A percentile compares a stretch with the other conserved stretches of the same genome.
phyloP scores from a whole-genome alignment of 148 eudicot species.

The Spergularia bocconei region DNA sequence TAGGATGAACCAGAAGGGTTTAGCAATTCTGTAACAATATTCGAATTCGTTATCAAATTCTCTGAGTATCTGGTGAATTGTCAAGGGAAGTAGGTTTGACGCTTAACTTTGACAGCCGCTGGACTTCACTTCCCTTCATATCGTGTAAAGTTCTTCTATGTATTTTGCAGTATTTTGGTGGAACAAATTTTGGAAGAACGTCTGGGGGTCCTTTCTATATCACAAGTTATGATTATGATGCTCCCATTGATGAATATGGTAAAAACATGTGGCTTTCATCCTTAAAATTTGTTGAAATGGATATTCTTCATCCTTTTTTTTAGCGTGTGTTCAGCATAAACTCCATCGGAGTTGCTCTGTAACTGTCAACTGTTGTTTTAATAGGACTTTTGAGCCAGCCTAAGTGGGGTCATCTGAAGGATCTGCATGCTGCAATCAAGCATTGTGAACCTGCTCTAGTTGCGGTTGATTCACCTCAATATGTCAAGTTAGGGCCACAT shows the following conservation, averaged over 20 bases:
- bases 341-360: not conserved
- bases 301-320: no score
- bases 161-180: slow-evolving; percentile 81
- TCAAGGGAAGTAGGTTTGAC: not conserved
- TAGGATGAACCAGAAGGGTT: not conserved
- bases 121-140: not conserved
- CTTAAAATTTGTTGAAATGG: not conserved
- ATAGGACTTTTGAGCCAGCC: slow-evolving; percentile 87
- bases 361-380: slow-evolving; percentile 17
- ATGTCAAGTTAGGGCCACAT: slow-evolving; percentile 73
- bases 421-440: slow-evolving; percentile 93
- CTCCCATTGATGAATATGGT: slow-evolving; percentile 99
- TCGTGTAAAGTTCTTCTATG: slow-evolving; percentile 2
- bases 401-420: slow-evolving; percentile 97
- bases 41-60: not conserved
- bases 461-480: slow-evolving; percentile 75
- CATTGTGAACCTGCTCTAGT: slow-evolving; percentile 94
- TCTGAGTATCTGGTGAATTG: not conserved
- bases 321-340: not conserved
- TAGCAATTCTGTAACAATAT: not conserved
- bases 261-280: not conserved
- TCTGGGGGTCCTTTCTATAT: slow-evolving; percentile 90
- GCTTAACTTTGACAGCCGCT: not conserved
- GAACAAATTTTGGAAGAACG: slow-evolving; percentile 92
- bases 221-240: slow-evolving; percentile 98